phyloP scores from a whole-genome alignment of 169 alveolate species.

The Cytauxzoon felis region DNA sequence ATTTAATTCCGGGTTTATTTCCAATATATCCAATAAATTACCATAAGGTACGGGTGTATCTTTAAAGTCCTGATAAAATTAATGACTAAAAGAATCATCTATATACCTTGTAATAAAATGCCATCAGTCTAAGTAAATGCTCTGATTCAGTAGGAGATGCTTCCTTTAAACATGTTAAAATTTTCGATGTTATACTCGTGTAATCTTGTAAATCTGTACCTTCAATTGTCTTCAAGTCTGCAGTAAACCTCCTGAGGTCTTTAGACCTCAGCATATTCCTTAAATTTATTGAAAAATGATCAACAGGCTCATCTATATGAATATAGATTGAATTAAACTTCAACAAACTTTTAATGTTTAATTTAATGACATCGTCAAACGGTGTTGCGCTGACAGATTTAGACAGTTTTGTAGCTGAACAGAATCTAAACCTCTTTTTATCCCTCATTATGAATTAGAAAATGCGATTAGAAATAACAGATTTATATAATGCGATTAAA shows the following conservation, averaged over 20 bases:
- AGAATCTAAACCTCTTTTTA: constrained; percentile 41
- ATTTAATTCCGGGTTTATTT: constrained; percentile 35
- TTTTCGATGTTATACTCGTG: constrained; percentile 3
- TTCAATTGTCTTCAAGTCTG: constrained; percentile 23
- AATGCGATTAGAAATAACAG: not conserved
- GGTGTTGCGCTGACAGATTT: constrained; percentile 22
- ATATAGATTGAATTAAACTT: not conserved
- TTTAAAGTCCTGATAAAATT: constrained; percentile 33
- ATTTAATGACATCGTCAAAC: constrained; percentile 35
- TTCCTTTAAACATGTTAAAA: constrained; percentile 22
- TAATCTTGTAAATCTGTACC: not conserved
- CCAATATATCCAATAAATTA: constrained; percentile 25
- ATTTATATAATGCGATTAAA: not conserved
- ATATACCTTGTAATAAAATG: constrained; percentile 48
- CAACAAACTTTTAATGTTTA: constrained; percentile 19
- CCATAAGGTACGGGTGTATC: constrained; percentile 27
- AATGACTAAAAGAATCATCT: not conserved
- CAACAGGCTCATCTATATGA: constrained; percentile 21
- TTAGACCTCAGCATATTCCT: constrained; percentile 33
- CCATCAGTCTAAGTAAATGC: constrained; percentile 38
- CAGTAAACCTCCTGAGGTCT: constrained; percentile 41
- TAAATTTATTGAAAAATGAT: constrained; percentile 26
- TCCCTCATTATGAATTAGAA: constrained; percentile 26
- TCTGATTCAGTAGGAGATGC: constrained; percentile 30
- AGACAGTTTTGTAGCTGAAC: constrained; percentile 60